phyloP scores from a whole-genome alignment of 2,329 filamentous ascomycete species.

The Phialocephala sp. region DNA sequence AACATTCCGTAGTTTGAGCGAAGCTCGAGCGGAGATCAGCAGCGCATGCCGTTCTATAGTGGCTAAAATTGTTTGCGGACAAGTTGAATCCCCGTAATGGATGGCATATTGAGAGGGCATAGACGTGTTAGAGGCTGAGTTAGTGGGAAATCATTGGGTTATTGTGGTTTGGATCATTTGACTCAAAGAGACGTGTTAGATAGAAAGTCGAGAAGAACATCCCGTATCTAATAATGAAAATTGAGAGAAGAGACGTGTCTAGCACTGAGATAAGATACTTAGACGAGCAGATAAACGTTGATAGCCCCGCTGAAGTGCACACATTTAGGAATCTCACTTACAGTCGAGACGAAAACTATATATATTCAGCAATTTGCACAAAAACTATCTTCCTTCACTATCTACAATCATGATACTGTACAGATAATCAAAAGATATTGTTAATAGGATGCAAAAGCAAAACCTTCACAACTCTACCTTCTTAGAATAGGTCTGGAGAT shows the following conservation, averaged over 20 bases:
- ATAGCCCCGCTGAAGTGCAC: too few species aligned
- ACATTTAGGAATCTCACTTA: background rate
- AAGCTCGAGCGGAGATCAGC: slow-evolving; percentile 48
- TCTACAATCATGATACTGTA: too few species aligned
- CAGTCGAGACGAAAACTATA: background rate
- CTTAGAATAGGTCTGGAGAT: too few species aligned
- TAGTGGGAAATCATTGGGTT: slow-evolving; percentile 48
- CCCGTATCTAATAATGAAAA: background rate
- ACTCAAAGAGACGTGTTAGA: slow-evolving; percentile 12
- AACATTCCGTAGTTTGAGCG: slow-evolving; percentile 48
- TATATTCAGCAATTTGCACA: background rate
- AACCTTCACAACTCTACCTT: too few species aligned
- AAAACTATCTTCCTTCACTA: too few species aligned
- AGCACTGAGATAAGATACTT: too few species aligned
- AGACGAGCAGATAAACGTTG: too few species aligned
- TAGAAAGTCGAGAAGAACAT: background rate
- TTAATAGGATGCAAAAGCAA: too few species aligned
- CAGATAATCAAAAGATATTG: too few species aligned
- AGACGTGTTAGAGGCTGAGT: slow-evolving; percentile 49
- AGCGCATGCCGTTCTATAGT: slow-evolving; percentile 49
- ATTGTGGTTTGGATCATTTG: slow-evolving; percentile 43
- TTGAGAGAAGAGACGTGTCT: background rate
- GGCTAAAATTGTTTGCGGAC: slow-evolving; percentile 47
- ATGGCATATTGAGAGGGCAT: slow-evolving; percentile 52
- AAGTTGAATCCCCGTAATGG: slow-evolving; percentile 49